Percentiles rank a stretch among this genome's conserved stretches.
Conservation (phyloP, 2,329 filamentous ascomycete species). For the Xylariaceae sp. region DNA sequence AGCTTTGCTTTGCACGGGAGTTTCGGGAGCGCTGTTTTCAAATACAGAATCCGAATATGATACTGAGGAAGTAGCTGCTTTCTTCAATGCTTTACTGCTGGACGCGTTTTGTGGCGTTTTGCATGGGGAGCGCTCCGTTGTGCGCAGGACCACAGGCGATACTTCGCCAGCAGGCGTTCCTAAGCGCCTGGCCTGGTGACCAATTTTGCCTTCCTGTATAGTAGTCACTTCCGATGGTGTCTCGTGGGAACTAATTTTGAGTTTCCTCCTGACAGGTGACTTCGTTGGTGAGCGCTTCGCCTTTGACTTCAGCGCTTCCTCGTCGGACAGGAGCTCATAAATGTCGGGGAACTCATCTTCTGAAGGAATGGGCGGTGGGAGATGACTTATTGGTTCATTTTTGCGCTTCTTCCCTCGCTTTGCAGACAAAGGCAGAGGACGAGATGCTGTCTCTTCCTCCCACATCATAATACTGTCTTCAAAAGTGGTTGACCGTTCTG, state of each 20-base stretch:
- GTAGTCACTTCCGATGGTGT: slow-evolving; percentile 2
- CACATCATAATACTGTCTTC: slow-evolving; percentile 33
- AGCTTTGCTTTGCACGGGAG: too few species aligned
- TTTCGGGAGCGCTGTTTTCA: too few species aligned
- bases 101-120: slow-evolving; percentile 18
- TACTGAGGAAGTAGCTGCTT: background rate
- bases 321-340: slow-evolving; percentile 36
- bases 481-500: slow-evolving; percentile 22
- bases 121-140: slow-evolving; percentile 19
- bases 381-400: slow-evolving; percentile 41
- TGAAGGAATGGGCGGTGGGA: slow-evolving; percentile 17
- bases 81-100: background rate
- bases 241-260: slow-evolving; percentile 16
- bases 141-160: slow-evolving; percentile 7
- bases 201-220: slow-evolving; percentile 3
- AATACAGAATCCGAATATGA: too few species aligned
- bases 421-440: slow-evolving; percentile 31
- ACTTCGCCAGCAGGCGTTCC: slow-evolving; percentile 6
- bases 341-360: slow-evolving; percentile 52
- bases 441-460: slow-evolving; percentile 37
- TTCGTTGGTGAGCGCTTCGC: slow-evolving; percentile 35
- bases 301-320: slow-evolving; percentile 21
- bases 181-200: slow-evolving; percentile 5
- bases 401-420: slow-evolving; percentile 48
- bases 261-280: slow-evolving; percentile 26